These are phyloP conservation scores for Arthrinium phaeospermum DNA, from an alignment of 2,329 filamentous ascomycete genomes.

Conservation along the genomic window DNA sequence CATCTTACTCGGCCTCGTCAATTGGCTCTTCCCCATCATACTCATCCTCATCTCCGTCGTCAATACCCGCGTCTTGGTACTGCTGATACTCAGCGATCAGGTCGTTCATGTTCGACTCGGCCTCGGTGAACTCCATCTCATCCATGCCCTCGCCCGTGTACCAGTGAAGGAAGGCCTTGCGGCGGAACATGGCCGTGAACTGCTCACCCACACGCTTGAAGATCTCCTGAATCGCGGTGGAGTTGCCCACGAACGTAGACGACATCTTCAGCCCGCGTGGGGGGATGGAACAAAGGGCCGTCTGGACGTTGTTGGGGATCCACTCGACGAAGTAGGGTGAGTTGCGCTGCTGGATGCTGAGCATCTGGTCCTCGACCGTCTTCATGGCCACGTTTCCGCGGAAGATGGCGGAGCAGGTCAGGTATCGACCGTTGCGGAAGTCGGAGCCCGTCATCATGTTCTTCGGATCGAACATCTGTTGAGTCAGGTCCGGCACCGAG, in stretches of 20 bases:
- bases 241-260: conserved; percentile 98
- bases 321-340: conserved; percentile 99
- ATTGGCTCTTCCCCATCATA: conserved; percentile 18
- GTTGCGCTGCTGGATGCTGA: conserved; percentile 99
- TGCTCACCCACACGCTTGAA: conserved; percentile 99
- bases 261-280: conserved; percentile 98
- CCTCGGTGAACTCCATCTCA: conserved; percentile 99
- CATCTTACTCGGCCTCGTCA: not conserved
- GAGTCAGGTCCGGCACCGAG: conserved; percentile 95
- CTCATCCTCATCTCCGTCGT: conserved; percentile 26
- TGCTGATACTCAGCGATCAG: conserved; percentile 99
- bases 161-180: conserved; percentile 99
- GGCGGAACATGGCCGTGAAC: conserved; percentile 99
- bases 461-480: conserved; percentile 99
- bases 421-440: conserved; percentile 99
- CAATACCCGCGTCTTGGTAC: conserved; percentile 89
- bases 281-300: conserved; percentile 97
- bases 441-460: conserved; percentile 99
- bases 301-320: conserved; percentile 99
- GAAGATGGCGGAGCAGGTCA: conserved; percentile 99
- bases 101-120: conserved; percentile 99
- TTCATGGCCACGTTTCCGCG: conserved; percentile 99
- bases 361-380: conserved; percentile 99
- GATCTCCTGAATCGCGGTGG: conserved; percentile 98
- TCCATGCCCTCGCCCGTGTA: conserved; percentile 99